Evolutionary conservation across 768 basidiomycete genomes (phyloP), one percentile per base, ranked within the genome.

Genomic region (Gelatoporia subvermispora): DNA sequence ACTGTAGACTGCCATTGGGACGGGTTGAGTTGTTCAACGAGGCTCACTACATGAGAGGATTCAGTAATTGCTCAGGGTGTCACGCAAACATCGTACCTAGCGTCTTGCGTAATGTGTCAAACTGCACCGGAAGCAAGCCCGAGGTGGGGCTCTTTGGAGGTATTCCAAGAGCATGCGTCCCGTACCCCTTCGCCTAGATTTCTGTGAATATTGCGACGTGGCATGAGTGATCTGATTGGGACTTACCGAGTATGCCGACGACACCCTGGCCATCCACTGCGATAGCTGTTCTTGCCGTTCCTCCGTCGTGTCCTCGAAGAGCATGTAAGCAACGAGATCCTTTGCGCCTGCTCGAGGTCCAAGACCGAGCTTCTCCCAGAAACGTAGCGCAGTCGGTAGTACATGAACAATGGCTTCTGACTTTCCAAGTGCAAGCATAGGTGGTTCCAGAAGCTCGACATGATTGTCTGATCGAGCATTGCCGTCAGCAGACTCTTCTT

Each of bases 311-410:
- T 81, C 78, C 56, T 92, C 87, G 46, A 80, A 85, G 41, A 92
- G 67, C 1, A 83, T 78, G 62, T 82, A 88, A 1, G 77, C 78
- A 1, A 72, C 75, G 3, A 87, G 72, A 55, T 92, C 74, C 66
- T 93, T 92, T 49, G 68, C 70, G 7, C 92, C 91, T 31, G 76
- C 76, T 41, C 76, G 73, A 0, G 91, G 91, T 15, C 73, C 72
- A 38, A 93, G 61, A 0, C 87, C 88, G 11, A 92, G 73, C 62
- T 90, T 93, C 56, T 88, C 84, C 90, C 91, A 93, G 63, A 92
- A 93, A 2, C 83, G 75, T 20, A 93, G 60, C 0, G 88, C 84
- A 3, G 87, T 65, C 2, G 88, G 83, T 13, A 79, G 64, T 16
- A 88, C 64, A 36, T 89, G 81, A n/a, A 93, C 70, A 22, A 89